These are phyloP conservation scores for Rhododendron williamsianum DNA, from an alignment of 148 eudicot genomes.

Conservation along the genomic window DNA sequence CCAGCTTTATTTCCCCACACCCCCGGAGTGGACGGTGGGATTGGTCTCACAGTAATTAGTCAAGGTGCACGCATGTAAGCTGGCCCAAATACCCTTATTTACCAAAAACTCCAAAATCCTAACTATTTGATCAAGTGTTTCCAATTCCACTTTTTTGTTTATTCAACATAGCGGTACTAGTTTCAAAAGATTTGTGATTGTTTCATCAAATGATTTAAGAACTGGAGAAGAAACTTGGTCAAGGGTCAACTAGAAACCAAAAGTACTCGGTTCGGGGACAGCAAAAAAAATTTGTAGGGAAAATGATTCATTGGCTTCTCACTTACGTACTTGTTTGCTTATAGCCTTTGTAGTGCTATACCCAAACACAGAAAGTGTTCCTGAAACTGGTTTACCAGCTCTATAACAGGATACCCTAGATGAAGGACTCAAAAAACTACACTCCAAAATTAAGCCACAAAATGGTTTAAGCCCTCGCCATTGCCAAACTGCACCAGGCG, in stretches of 20 bases:
- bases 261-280: not conserved
- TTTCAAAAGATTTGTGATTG: not conserved
- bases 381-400: not conserved
- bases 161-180: not conserved
- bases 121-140: too few relatives aligned
- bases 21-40: too few relatives aligned
- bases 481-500: too few relatives aligned
- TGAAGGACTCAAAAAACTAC: not conserved
- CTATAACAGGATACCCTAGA: not conserved
- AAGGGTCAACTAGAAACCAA: not conserved
- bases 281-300: not conserved
- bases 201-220: not conserved
- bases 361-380: not conserved
- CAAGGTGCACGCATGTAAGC: too few relatives aligned
- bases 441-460: too few relatives aligned
- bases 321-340: too few relatives aligned
- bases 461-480: too few relatives aligned
- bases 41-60: too few relatives aligned
- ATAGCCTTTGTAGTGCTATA: not conserved
- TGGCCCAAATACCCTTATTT: too few relatives aligned
- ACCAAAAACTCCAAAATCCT: too few relatives aligned
- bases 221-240: not conserved
- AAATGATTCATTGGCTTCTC: not conserved
- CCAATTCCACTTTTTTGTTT: too few relatives aligned
- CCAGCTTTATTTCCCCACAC: too few relatives aligned